Evolutionary conservation across 805 yeast species (phyloP), one percentile per base, ranked within the genome.

Genomic region (Saccharomyces paradoxus): DNA sequence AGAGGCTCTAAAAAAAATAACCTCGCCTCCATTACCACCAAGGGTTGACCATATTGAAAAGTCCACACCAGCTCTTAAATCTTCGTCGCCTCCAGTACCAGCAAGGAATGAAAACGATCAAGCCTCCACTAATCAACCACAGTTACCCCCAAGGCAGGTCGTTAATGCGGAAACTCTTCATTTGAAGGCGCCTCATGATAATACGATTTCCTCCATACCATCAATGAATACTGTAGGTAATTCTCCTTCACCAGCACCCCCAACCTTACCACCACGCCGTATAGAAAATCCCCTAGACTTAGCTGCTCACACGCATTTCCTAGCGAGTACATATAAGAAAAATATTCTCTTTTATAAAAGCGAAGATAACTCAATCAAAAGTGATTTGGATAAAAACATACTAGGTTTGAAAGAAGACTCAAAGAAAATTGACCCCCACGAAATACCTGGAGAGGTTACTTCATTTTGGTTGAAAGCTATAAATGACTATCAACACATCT

Each of bases 1-100:
- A 48, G 21, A 44, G 30, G 49, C 55, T 17, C 46, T 54, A 54
- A 53, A 56, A 30, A 31, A 4, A 9, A 28, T 49, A 31, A n/a
- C 51, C 17, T 21, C 51, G 9, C 51, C 51, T 22, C 17, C 44
- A 17, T 31, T 49, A 17, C 51, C 51, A 26, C 28, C 44, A 22
- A 49, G 51, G n/a, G 44, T n/a, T 37, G 22, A 37, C 24, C 1
- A 17, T 17, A 21, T 17, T 8, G 13, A 21, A 17, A 17, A 17
- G 3, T 37, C 12, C 13, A 8, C 22, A 17, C 24, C 44, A 17
- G 44, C 24, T 21, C 13, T 21, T 9, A 37, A 37, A 37, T 8
- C 24, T 17, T 17, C 24, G 8, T 17, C 24, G 9, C 75, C 73
- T 2, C 63, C 67, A 22, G 57, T 75, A 13, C 79, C 78, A 9